Evolutionary conservation across 2,329 filamentous ascomycete genomes (phyloP), one percentile per base, ranked within the genome.

Genomic region (Apiospora kogelbergensis): DNA sequence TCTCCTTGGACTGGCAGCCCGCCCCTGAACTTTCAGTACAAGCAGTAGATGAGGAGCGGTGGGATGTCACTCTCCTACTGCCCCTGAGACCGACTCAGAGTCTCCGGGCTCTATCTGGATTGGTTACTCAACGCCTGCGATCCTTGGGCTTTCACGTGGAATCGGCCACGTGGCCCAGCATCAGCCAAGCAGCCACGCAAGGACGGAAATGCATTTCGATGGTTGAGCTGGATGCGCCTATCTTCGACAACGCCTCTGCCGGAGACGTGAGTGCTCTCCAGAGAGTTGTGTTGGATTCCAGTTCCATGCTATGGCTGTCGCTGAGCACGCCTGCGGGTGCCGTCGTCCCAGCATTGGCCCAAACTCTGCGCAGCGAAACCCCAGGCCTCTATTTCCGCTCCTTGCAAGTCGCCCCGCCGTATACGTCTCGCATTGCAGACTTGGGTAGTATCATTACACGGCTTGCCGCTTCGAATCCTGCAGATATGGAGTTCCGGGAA

Each of bases 291-390:
- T 64, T n/a, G 24, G 37, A 64, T 9, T 24, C 60, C 2, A 26
- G 10, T 2, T 64, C 60, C 60, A 42, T 42, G 37, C n/a, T 64
- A 17, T 64, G 60, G 60, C 37, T 64, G 2, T 41, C 60, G 37
- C 11, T 42, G 3, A 64, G 10, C 37, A 42, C 60, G 1, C 60
- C 60, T 40, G 60, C 60, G 20, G 60, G 60, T 2, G 41, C 37
- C 37, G 42, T 64, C 60, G 60, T 64, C 60, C 60, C 60, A 7
- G 60, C 60, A 1, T 15, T 64, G 9, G 60, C 60, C 6, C 60
- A 64, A 20, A 64, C 60, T 22, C 60, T 64, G 3, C 60, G 60
- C n/a, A 64, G 60, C 37, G 60, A 64, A 42, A 64, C 60, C n/a
- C 60, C 60, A 6, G 60, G 60, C 7, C 60, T 64, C 37, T 37